Conservation (phyloP, 192 early-diverging fungal genomes). For the Lunasporangiospora selenospora region DNA sequence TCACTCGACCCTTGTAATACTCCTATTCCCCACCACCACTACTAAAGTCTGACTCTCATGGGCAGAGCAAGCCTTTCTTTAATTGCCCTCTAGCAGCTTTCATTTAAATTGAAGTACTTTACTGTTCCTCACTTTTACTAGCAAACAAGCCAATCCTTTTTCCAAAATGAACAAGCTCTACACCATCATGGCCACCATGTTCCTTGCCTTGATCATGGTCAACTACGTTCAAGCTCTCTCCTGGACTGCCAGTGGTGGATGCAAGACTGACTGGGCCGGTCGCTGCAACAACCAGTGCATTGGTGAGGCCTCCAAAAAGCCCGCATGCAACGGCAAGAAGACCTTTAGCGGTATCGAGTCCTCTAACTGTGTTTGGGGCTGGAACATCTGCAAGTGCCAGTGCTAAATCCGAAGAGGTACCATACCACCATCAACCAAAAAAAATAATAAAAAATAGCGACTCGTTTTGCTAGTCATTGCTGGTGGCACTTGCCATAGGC, state of each 20-base stretch:
- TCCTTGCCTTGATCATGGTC: background rate
- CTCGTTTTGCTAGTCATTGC: too few species aligned
- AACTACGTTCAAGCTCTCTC: background rate
- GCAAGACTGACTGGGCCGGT: background rate
- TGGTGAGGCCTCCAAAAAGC: background rate
- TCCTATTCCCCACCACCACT: too few species aligned
- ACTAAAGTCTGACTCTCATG: too few species aligned
- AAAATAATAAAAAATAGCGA: too few species aligned
- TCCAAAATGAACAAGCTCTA: constrained; percentile 3
- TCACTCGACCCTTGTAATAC: too few species aligned
- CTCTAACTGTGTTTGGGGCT: background rate
- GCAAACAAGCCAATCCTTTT: too few species aligned
- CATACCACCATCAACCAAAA: too few species aligned
- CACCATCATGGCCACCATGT: background rate
- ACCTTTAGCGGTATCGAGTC: constrained; percentile 1
- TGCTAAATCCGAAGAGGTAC: too few species aligned
- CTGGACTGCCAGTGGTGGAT: background rate
- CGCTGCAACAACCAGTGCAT: background rate
- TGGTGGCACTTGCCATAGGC: too few species aligned
- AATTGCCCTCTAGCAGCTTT: too few species aligned
- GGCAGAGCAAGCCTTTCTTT: too few species aligned
- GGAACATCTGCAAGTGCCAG: constrained; percentile 5
- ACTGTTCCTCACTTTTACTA: background rate
- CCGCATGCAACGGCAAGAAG: background rate
- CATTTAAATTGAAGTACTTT: background rate